Base-by-base conservation (phyloP, 768 basidiomycete genomes). In the Lentinula raphanica region DNA sequence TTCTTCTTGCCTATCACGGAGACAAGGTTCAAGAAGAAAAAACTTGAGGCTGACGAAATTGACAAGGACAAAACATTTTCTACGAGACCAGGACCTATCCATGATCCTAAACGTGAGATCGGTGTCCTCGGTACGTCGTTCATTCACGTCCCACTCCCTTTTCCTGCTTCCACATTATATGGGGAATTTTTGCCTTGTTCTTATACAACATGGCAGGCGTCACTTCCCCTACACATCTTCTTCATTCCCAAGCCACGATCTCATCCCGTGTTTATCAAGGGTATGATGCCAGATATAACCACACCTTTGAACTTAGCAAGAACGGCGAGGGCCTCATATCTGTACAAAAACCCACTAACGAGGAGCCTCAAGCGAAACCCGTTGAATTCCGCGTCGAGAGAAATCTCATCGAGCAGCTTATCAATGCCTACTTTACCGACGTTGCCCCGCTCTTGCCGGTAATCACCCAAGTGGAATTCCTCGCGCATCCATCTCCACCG, bases 1-100 rank as follows among this genome's bases (percentile, higher is more conserved):
- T 97, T 95, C 74, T 96, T 97, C 78, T 84, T 98, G 12, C 97
- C 97, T 39, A 99, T 99, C 65, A 93, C 96, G 9, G 97, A 98
- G 72, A 99, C 97, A 0, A 87, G 97, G 19, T 99, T 98, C 81
- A 98, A 98, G 76, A 97, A 97, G 78, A 94, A 94, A 76, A 88
- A 90, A 63, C 58, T 86, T 44, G 90, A 94, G 65, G 6, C 27
- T 8, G 87, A 91, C 64, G 89, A 89, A 53, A 72, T 76, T 2
- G 71, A 56, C 3, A 63, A 65, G 42, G 76, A 75, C 49, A 76
- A 77, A 50, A 25, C 64, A 5, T 74, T 75, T n/a, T 59, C 67
- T 48, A 64, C 64, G 11, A 74, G 69, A 56, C 53, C 68, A 23
- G 62, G 60, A 5, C 72, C 76, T 49, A 65, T 71, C 3, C 84